Base-by-base conservation (phyloP, 148 eudicot species). In the Rhododendron henanense region DNA sequence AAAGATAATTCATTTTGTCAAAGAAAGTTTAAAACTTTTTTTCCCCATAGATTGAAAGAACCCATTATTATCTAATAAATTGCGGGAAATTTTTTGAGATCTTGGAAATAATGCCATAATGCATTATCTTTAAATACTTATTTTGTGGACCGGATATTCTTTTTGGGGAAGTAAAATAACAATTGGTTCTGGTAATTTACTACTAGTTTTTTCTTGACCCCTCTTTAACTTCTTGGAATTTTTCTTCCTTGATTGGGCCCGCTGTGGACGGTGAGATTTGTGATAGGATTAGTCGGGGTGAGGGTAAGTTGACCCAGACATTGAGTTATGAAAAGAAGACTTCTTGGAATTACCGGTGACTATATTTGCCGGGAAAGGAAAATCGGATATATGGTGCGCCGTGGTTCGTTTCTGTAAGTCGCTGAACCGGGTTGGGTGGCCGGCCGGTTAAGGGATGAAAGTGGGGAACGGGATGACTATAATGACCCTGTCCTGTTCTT, bases 121-220 rank as follows among this genome's bases (percentile, higher is more conserved):
- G 57, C 57, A 53, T 14, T 2, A 7, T 65, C 13, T 65, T 65
- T 65, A 23, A 8, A 9, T 25, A 10, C 33, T 67, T 67, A 25
- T 3, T 67, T 67, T 11, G 65, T 3, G n/a, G 65, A 21, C 65
- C 2, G 65, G 9, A 6, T 59, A 5, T 19, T 59, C 65, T 59
- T 59, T 59, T 59, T 21, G 65, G 21, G 65, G 23, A 59, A 18
- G n/a, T 19, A 6, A 55, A 65, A 10, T 67, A 67, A n/a, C 33
- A 10, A 10, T 67, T 45, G 28, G 41, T 28, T 71, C 37, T 7
- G 21, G 25, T 28, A 18, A 35, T 45, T 6, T 44, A 35, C 25
- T 51, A 51, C 37, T n/a, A 67, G 61, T 33, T 83, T 55, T 84
- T 71, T 47, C n/a, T 48, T 83, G 77, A 83, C 39, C 79, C 41